Evolutionary conservation across 495 filamentous ascomycete genomes (phyloP).

Genomic region (Podospora pseudocomata): DNA sequence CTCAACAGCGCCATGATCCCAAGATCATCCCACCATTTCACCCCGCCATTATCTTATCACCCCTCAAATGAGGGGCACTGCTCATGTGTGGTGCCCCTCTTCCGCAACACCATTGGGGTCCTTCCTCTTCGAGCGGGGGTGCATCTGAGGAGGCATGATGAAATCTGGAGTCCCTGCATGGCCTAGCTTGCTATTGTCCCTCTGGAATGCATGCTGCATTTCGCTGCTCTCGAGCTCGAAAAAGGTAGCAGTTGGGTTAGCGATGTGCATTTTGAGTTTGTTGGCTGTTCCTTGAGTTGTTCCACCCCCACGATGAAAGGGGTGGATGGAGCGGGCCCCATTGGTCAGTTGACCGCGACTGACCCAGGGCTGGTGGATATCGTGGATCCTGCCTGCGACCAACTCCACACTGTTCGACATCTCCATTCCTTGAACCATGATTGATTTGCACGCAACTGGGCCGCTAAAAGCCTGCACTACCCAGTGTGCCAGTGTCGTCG

Average conservation of each 20-base stretch:
- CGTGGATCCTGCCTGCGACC: background rate
- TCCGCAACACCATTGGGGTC: background rate
- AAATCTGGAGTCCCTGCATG: background rate
- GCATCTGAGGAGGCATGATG: background rate
- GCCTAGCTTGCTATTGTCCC: background rate
- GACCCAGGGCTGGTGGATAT: background rate
- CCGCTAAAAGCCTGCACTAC: background rate
- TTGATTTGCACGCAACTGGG: too few relatives aligned
- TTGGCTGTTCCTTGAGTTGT: background rate
- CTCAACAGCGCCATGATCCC: slow-evolving; percentile 3
- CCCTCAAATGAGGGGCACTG: slow-evolving; percentile 23
- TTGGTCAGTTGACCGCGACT: slow-evolving; percentile 21
- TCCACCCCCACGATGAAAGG: slow-evolving; percentile 8
- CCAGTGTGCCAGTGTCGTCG: background rate
- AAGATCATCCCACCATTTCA: background rate
- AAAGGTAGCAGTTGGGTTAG: background rate
- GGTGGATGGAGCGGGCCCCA: slow-evolving; percentile 13
- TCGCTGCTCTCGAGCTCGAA: background rate
- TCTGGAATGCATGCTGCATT: background rate
- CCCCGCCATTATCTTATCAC: slow-evolving; percentile 30
- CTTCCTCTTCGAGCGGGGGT: slow-evolving; percentile 1
- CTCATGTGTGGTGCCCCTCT: slow-evolving; percentile 5
- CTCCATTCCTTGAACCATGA: background rate
- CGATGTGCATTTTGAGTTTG: background rate
- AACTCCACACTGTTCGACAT: background rate